Evolutionary conservation across 179 eudicot species (phyloP), one percentile per base, ranked within the genome.

Genomic region (Gypsophila paniculata): DNA sequence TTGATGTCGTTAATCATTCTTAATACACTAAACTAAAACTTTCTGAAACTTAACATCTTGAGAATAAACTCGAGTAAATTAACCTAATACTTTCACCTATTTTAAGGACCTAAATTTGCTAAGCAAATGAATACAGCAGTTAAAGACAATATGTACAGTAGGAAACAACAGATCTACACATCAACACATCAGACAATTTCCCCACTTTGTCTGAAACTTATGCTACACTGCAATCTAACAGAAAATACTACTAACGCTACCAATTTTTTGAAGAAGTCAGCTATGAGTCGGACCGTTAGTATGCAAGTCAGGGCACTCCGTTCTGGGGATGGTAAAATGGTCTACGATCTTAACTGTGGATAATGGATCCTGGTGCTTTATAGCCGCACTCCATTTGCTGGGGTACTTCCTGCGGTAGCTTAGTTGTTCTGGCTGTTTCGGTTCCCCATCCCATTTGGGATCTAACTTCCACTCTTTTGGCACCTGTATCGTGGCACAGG

Each of bases 381-480:
- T 72, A 72, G 80, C 76, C 5, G 99, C 97, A 23, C 87, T 76
- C 97, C 97, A 94, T 78, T 92, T 92, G 82, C 99, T 94, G 1
- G 99, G 99, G 72, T 79, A 78, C 55, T 75, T 81, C 75, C 85
- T 75, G 6, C 12, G 79, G 73, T 94, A 85, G 78, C 87, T 92
- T 72, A 77, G 34, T 65, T 82, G 77, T 38, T 81, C 80, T 11
- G 76, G 75, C 64, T 75, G 86, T 72, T 76, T 91, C 18, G 83
- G 48, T 77, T 94, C 99, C 5, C 82, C 87, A 12, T 94, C 97
- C 99, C 99, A 94, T 10, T 78, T 74, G 0, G 96, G 96, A 74
- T 94, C 96, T 77, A 94, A 70, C 82, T 94, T 91, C 99, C 99
- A 94, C 46, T 87, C 91, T 80, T 91, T 93, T 0, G 97, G 97